Evolutionary conservation across 2,329 filamentous ascomycete species (phyloP), one percentile per base, ranked within the genome.

Genomic region (Paraphaeosphaeria minitans): DNA sequence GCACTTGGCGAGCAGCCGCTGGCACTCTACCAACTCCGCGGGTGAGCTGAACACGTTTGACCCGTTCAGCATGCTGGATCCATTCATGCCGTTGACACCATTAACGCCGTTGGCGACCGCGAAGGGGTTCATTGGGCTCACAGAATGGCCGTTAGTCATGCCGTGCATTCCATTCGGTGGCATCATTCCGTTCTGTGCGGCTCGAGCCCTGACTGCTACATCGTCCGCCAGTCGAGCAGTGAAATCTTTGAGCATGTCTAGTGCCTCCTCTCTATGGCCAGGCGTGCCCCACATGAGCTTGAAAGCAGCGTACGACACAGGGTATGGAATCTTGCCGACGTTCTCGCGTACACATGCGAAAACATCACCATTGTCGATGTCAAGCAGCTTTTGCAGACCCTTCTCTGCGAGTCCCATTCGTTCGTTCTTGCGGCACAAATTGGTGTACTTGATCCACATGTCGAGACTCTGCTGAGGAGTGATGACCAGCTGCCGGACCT

Each of bases 381-480:
- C 81, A 56, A 97, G 89, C n/a, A 99, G 83, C 61, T 92, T 92
- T 74, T 95, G 93, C 54, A 99, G 81, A 12, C 93, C 96, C 79
- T 97, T 96, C 79, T 99, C 95, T 0, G 95, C 95, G 50, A 99
- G 85, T 10, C 95, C 94, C 84, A 94, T 93, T 31, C 95, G 90
- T 58, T 92, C 91, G 46, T 94, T 97, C 78, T 99, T 99, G 70
- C 96, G 91, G 78, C 96, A 99, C 6, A 99, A 86, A 70, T 98
- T 99, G 70, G 95, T 92, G 75, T 97, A 99, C 75, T 99, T 99
- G 82, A 99, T 98, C 88, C 93, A 97, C 93, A 99, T 99, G 70
- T 96, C 91, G 83, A 96, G 92, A 71, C 97, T 97, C 75, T 99
- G 93, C 35, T 87, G 87, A 0, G 96, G 94, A 0, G 89, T 89